Evolutionary conservation across 78 protist species (phyloP), one percentile per base, ranked within the genome.

Genomic region (Guillardia theta): DNA sequence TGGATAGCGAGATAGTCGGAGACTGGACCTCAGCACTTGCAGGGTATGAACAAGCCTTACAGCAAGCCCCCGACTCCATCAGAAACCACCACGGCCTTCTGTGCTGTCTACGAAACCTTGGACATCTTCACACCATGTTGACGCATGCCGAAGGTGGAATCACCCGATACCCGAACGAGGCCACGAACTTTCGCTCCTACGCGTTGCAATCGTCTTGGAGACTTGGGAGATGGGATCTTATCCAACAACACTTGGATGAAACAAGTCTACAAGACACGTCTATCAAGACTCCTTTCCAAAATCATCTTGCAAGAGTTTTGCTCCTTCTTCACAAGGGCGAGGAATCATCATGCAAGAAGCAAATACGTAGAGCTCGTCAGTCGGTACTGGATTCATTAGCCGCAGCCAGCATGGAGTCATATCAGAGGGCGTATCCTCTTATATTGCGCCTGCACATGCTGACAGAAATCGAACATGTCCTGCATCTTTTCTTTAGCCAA

Each of bases 21-120:
- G 93, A 88, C 62, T 88, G 93, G 93, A 88, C 54, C 4, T 30
- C 90, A 4, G 90, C 90, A 15, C 90, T 80, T 30, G 90, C 90
- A 6, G 41, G 90, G 62, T 80, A 80, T 44, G 90, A 80, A 44
- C 90, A 80, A 30, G 70, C 70, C 39, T 6, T 58, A n/a, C 90
- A 80, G 90, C 90, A 80, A 30, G 50, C 41, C 30, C 90, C 90
- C 6, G 45, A 33, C 24, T 24, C 36, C 37, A 30, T 30, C 15
- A 24, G 36, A 33, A 10, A 37, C 45, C 90, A 44, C 10, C 90
- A n/a, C 27, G 50, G 90, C 27, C 50, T 80, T 1, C 90, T 80
- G 6, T 64, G 41, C 41, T 88, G 93, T 9, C 43, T 88, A 64
- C 30, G 93, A 8, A 45, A 88, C 64, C 62, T 88, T 1, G 93